A percentile compares a stretch with the other conserved stretches of the same genome.
phyloP scores from a whole-genome alignment of 164 flowering plant species.

The Umbellularia californica region DNA sequence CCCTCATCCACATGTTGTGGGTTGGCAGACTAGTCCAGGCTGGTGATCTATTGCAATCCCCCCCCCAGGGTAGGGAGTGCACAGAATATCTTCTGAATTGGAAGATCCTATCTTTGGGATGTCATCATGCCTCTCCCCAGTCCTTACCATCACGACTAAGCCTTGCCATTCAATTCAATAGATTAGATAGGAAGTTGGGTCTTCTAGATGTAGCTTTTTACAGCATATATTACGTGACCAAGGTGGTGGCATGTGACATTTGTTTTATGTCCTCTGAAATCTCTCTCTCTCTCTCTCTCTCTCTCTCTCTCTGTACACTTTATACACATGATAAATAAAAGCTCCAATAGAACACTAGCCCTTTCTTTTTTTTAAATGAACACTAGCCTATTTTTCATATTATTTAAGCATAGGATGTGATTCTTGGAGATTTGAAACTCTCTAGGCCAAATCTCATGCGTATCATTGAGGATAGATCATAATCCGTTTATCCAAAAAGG shows the following conservation, averaged over 20 bases:
- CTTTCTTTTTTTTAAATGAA: not conserved
- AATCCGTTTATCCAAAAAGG: not conserved
- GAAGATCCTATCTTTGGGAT: no score
- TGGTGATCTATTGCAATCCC: no score
- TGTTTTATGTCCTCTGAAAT: no score
- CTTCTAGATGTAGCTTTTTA: not conserved
- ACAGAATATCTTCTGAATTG: no score
- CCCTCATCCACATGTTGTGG: no score
- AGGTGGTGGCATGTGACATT: not conserved
- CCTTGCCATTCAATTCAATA: no score
- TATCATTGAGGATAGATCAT: not conserved
- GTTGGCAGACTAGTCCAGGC: no score
- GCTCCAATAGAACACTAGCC: not conserved
- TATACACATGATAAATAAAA: not conserved
- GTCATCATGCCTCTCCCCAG: no score
- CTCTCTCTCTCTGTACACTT: not conserved
- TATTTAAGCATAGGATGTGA: not conserved
- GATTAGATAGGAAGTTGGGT: not conserved
- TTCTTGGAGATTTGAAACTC: slow-evolving; percentile 1
- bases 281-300: not conserved
- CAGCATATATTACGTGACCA: not conserved
- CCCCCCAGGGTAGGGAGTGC: no score
- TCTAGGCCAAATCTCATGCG: slow-evolving; percentile 1
- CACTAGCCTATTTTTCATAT: no score
- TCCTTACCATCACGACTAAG: no score